Conservation (phyloP, 345 rosid species). For the Nasturtium officinale region DNA sequence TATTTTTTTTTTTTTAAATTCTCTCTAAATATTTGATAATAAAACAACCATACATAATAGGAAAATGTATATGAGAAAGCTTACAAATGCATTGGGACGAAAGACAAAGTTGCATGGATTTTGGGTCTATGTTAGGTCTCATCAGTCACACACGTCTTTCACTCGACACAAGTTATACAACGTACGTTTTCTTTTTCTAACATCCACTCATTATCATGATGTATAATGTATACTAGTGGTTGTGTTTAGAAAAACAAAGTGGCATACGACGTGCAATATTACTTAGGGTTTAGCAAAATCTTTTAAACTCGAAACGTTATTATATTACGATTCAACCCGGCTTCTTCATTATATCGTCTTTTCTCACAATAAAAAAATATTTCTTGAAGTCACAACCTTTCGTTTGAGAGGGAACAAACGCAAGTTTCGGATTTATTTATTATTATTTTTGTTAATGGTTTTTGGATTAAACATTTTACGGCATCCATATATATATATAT, state of each 20-base stretch:
- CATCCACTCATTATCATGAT: background rate
- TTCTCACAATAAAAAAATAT: background rate
- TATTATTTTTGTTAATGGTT: background rate
- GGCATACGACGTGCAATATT: no score
- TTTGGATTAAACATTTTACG: constrained; percentile 25
- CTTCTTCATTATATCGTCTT: constrained; percentile 19
- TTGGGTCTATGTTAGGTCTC: constrained; percentile 52
- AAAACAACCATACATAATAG: background rate
- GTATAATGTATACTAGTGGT: background rate
- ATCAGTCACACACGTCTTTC: constrained; percentile 35
- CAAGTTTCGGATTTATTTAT: constrained; percentile 23
- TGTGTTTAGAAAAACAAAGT: constrained; percentile 9
- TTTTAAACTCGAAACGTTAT: constrained; percentile 4
- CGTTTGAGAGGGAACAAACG: constrained; percentile 39
- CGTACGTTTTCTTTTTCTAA: constrained; percentile 41
- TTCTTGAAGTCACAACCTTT: constrained; percentile 26
- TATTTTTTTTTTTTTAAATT: background rate
- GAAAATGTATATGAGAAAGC: constrained; percentile 42
- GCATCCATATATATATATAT: constrained; percentile 15
- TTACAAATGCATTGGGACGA: constrained; percentile 60
- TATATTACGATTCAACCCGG: background rate
- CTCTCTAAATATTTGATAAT: background rate
- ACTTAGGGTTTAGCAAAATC: constrained; percentile 30
- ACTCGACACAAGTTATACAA: constrained; percentile 17
- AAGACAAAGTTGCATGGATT: constrained; percentile 41